phyloP scores from a whole-genome alignment of 495 filamentous ascomycete genomes.

The Parmelia sp. region DNA sequence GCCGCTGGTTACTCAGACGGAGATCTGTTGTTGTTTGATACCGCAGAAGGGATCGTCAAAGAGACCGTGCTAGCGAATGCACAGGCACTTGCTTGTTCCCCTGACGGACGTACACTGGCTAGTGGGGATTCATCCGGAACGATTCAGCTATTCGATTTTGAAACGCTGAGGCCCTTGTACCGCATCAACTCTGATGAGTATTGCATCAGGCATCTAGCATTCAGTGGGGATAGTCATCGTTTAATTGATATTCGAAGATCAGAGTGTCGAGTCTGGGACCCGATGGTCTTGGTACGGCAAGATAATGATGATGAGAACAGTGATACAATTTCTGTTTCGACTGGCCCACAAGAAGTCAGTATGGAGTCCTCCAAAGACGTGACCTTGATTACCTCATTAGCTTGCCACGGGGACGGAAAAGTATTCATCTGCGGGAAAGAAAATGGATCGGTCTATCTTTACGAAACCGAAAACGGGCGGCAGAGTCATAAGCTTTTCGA shows the following conservation, averaged over 20 bases:
- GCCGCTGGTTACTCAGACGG: slow-evolving; percentile 32
- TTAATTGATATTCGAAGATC: slow-evolving; percentile 34
- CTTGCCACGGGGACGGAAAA: background rate
- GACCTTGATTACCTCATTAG: slow-evolving; percentile 13
- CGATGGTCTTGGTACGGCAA: slow-evolving; percentile 20
- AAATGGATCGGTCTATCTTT: slow-evolving; percentile 20
- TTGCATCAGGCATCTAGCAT: slow-evolving; percentile 30
- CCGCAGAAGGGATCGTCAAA: slow-evolving; percentile 5
- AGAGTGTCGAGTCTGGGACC: slow-evolving; percentile 34
- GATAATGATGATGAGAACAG: slow-evolving; percentile 25
- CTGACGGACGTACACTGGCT: slow-evolving; percentile 32
- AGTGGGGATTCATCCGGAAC: slow-evolving; percentile 26
- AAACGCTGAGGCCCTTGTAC: slow-evolving; percentile 32
- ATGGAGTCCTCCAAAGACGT: slow-evolving; percentile 15
- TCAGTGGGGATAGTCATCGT: slow-evolving; percentile 27
- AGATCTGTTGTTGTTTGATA: slow-evolving; percentile 17
- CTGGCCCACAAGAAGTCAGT: slow-evolving; percentile 13
- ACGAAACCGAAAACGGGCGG: slow-evolving; percentile 18
- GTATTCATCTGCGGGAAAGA: slow-evolving; percentile 22
- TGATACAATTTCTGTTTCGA: slow-evolving; percentile 23
- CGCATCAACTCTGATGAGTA: slow-evolving; percentile 26
- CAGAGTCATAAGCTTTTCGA: slow-evolving; percentile 15
- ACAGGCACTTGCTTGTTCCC: slow-evolving; percentile 27
- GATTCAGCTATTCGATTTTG: slow-evolving; percentile 35
- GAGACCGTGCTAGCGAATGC: slow-evolving; percentile 21